Percentiles rank a stretch among this genome's conserved stretches.
phyloP scores from a whole-genome alignment of 805 yeast genomes.

The Kazachstania kunashirensis region DNA sequence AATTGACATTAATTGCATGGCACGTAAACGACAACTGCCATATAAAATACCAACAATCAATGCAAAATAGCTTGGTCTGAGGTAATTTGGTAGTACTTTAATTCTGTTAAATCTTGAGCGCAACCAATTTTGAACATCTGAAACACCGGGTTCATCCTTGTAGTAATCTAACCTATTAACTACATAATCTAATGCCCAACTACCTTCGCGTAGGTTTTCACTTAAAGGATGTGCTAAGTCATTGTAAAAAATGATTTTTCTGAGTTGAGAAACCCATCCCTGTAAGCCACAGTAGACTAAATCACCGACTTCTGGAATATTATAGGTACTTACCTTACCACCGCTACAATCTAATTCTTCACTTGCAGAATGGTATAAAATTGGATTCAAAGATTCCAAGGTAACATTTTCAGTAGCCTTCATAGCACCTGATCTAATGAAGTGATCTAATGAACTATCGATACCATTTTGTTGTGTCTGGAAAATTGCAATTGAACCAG shows the following conservation, averaged over 20 bases:
- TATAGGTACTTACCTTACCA: constrained; percentile 65
- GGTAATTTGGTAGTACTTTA: constrained; percentile 59
- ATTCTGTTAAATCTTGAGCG: constrained; percentile 52
- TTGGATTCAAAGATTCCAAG: constrained; percentile 62
- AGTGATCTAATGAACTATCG: constrained; percentile 53
- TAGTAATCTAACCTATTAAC: constrained; percentile 53
- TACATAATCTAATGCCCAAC: constrained; percentile 82
- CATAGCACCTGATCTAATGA: constrained; percentile 64
- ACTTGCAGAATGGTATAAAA: constrained; percentile 68
- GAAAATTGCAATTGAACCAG: constrained; percentile 83
- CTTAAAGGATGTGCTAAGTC: constrained; percentile 79
- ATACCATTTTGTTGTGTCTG: constrained; percentile 61
- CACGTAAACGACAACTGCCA: constrained; percentile 66
- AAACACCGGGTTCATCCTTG: constrained; percentile 36
- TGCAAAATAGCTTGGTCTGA: constrained; percentile 82
- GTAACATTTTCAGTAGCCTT: constrained; percentile 56
- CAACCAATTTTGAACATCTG: constrained; percentile 61
- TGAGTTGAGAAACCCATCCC: constrained; percentile 76
- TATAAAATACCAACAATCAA: constrained; percentile 74
- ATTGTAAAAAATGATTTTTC: constrained; percentile 52
- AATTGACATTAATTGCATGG: constrained; percentile 45
- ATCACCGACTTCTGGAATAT: constrained; percentile 62
- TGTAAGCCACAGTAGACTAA: constrained; percentile 84
- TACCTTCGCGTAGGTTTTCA: constrained; percentile 68
- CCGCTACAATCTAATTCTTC: constrained; percentile 79